Evolutionary conservation across 2,329 filamentous ascomycete genomes (phyloP), one percentile per base, ranked within the genome.

Genomic region (Conoideocrella luteorostrata): DNA sequence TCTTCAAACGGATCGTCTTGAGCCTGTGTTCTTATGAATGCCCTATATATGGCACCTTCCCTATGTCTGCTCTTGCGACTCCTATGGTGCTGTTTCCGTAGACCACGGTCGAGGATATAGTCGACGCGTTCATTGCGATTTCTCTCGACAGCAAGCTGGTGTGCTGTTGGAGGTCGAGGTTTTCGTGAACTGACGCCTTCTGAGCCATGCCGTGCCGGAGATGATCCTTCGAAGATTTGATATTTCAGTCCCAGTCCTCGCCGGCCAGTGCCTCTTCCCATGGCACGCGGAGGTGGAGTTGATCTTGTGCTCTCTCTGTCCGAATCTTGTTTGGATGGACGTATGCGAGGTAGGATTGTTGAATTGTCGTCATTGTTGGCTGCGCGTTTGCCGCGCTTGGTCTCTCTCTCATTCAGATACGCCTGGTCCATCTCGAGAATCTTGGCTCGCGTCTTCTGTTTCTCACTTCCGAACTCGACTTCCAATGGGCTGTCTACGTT

Each of bases 81-180:
- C 44, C 70, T 70, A 56, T 81, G 77, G 56, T 89, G 83, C 41
- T 78, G 71, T 50, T 72, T 75, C 39, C 84, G 78, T 26, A 91
- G 68, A 23, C 84, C 82, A n/a, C 82, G 79, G 52, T 88, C 83
- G 13, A 93, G 75, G 41, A 88, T 86, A 55, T 89, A 84, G 56
- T 89, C 84, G n/a, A 91, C 86, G 5, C 86, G 80, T 56, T 87
- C 80, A 48, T 80, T 84, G 15, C 87, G 75, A 61, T 90, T 89
- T 44, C 82, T 77, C 61, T 89, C 86, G 1, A 93, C 84, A 0
- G 86, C 86, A 30, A 89, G 70, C 63, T 93, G 87, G 62, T 93
- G 87, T 28, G 86, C 84, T 0, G 87, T 93, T 0, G 88, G 78
- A 3, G 86, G 86, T 1, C 87, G 77, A 7, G 83, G 80, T 57